Percentiles rank a stretch among this genome's conserved stretches.
phyloP scores from a whole-genome alignment of 2,329 filamentous ascomycete species.

The Thermoascus crustaceus region DNA sequence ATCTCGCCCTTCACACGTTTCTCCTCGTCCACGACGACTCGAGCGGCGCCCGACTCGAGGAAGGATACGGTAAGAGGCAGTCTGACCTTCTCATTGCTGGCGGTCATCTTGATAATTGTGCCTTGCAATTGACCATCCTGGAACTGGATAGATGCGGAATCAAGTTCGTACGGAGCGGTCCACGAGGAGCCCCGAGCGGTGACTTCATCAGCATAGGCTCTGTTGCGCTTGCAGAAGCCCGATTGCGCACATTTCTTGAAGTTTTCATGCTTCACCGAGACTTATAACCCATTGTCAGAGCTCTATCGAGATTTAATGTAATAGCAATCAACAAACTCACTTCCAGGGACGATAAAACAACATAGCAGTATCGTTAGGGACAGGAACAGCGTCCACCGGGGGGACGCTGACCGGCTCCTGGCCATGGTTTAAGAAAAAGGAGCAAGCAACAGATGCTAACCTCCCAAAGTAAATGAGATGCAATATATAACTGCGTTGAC shows the following conservation, averaged over 20 bases:
- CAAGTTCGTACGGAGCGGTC: constrained; percentile 72
- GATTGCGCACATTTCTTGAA: constrained; percentile 97
- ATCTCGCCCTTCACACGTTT: constrained; percentile 83
- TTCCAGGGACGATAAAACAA: constrained; percentile 55
- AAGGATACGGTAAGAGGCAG: constrained; percentile 82
- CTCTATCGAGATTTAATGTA: neutral
- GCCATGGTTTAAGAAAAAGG: constrained; percentile 39
- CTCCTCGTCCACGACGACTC: constrained; percentile 86
- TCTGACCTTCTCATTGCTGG: constrained; percentile 59
- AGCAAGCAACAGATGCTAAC: constrained; percentile 26
- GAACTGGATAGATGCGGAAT: constrained; percentile 63
- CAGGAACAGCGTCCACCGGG: constrained; percentile 58
- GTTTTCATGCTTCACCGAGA: constrained; percentile 84
- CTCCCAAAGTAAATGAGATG: constrained; percentile 17
- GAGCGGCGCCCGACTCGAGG: constrained; percentile 77
- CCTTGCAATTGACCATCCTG: constrained; percentile 73
- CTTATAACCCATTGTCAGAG: constrained; percentile 39
- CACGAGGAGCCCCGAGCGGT: constrained; percentile 57
- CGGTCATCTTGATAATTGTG: constrained; percentile 70
- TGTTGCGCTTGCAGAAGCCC: constrained; percentile 94
- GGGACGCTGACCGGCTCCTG: constrained; percentile 44
- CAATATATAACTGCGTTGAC: constrained; percentile 14
- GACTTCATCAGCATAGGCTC: constrained; percentile 75
- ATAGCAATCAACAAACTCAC: constrained; percentile 40
- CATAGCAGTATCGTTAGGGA: constrained; percentile 52